Evolutionary conservation across 306 rosid species (phyloP).

Genomic region (Lithocarpus polystachyus): DNA sequence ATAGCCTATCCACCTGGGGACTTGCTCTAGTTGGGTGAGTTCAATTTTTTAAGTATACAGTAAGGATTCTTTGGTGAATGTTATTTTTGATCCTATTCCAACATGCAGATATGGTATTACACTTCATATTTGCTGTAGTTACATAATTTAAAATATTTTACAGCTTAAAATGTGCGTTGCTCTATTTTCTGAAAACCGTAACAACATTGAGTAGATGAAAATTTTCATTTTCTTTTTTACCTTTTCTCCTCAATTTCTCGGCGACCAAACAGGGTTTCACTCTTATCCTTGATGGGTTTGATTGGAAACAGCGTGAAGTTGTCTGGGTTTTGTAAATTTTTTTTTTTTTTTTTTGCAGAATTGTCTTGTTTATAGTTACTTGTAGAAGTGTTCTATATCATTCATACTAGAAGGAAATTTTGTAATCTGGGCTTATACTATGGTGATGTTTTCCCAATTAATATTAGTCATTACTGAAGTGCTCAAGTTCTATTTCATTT

Average conservation of each 20-base stretch:
- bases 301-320: not conserved
- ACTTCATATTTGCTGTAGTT: not conserved
- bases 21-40: slow-evolving; percentile 84
- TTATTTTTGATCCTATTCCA: not conserved
- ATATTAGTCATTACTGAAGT: too few species aligned
- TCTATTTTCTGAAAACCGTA: too few species aligned
- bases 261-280: not conserved
- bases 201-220: too few species aligned
- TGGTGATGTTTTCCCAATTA: too few species aligned
- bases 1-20: slow-evolving; percentile 91
- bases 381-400: not conserved
- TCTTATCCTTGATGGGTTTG: not conserved
- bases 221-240: not conserved
- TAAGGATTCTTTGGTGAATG: slow-evolving; percentile 1
- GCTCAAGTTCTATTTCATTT: too few species aligned
- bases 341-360: not conserved
- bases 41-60: slow-evolving; percentile 1
- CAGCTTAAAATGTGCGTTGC: not conserved
- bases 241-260: not conserved
- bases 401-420: not conserved
- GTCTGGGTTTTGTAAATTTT: not conserved
- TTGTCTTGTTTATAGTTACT: not conserved
- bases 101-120: not conserved
- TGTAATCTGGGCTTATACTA: not conserved
- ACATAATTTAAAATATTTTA: not conserved